These are phyloP conservation scores for Pestalotiopsis sp. DNA, from an alignment of 2,329 filamentous ascomycete genomes.

Conservation along the genomic window DNA sequence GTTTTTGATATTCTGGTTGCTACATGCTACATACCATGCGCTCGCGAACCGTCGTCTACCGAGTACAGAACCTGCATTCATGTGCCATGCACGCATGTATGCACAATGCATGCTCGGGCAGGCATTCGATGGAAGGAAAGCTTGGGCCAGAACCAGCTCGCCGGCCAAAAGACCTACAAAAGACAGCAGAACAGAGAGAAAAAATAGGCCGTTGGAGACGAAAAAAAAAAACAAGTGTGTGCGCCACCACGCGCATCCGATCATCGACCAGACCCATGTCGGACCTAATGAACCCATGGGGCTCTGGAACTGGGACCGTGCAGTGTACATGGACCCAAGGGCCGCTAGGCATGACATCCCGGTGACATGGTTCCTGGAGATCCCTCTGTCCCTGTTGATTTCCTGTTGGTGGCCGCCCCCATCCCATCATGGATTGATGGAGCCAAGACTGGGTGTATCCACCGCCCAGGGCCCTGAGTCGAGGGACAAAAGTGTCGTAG, in stretches of 20 bases:
- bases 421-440: not conserved
- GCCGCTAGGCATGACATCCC: slow-evolving; percentile 9
- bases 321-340: not conserved
- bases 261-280: not conserved
- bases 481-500: not conserved
- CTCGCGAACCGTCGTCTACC: no score
- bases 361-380: slow-evolving; percentile 14
- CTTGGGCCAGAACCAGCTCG: no score
- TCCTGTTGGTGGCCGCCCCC: slow-evolving; percentile 7
- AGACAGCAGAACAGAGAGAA: no score
- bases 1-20: no score
- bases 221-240: not conserved
- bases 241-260: not conserved
- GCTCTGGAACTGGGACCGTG: not conserved
- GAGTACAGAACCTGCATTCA: no score
- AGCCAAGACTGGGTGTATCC: not conserved
- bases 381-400: slow-evolving; percentile 1
- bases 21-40: no score
- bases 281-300: not conserved
- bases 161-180: no score
- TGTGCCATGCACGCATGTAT: no score
- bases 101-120: no score
- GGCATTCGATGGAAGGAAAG: no score
- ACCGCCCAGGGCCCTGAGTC: slow-evolving; percentile 9
- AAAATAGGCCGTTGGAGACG: no score